These are phyloP conservation scores for Populus hybrid DNA, from an alignment of 441 rosid genomes.

Conservation along the genomic window DNA sequence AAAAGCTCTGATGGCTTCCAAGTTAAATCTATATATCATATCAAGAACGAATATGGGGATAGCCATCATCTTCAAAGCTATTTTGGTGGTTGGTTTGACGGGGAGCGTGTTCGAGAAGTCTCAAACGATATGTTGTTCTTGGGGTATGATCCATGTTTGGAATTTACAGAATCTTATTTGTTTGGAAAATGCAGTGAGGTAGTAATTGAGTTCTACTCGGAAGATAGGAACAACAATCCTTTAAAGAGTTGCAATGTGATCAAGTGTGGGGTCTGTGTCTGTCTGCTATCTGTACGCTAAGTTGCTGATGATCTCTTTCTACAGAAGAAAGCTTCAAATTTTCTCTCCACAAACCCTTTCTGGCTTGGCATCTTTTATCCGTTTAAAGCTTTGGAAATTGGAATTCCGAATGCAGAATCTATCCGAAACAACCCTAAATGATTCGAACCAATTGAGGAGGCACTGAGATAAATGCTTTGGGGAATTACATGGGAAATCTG, in stretches of 20 bases:
- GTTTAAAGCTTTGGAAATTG: too few species aligned
- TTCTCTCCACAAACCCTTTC: too few species aligned
- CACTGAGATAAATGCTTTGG: too few species aligned
- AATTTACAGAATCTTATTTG: neutral
- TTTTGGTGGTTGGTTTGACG: neutral
- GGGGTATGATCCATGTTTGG: conserved; percentile 4
- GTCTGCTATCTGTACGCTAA: neutral
- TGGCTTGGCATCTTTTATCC: too few species aligned
- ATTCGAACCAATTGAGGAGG: too few species aligned
- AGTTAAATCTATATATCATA: conserved; percentile 10
- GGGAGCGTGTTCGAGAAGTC: neutral
- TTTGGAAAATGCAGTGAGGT: neutral
- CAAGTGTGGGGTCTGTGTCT: conserved; percentile 10
- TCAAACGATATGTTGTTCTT: neutral
- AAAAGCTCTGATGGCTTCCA: neutral
- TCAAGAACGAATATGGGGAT: neutral
- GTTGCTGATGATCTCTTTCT: too few species aligned
- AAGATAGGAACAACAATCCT: neutral
- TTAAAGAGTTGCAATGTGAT: conserved; percentile 1
- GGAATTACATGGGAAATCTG: too few species aligned
- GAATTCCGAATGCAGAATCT: too few species aligned
- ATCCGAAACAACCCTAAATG: too few species aligned
- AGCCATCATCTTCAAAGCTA: neutral
- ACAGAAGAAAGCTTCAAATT: too few species aligned
- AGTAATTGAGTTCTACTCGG: neutral